Conservation (phyloP, 192 early-diverging fungal genomes). For the Rhizophagus clarus region DNA sequence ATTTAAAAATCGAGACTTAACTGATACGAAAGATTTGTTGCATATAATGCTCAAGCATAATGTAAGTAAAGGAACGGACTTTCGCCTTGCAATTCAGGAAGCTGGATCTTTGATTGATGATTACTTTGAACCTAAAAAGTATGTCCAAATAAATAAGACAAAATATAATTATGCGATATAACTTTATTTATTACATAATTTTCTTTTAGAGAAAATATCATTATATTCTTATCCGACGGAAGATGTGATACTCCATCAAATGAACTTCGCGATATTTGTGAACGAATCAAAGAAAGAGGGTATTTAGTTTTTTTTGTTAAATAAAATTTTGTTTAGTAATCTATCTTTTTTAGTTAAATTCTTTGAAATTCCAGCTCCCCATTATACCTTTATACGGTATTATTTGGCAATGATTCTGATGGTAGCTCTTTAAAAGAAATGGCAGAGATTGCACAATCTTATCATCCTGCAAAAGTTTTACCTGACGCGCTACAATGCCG, state of each 20-base stretch:
- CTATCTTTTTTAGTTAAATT: too few species aligned
- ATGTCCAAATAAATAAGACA: too few species aligned
- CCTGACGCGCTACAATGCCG: background rate
- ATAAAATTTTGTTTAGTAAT: too few species aligned
- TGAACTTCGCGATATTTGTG: slow-evolving; percentile 4
- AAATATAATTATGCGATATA: background rate
- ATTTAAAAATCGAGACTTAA: slow-evolving; percentile 18
- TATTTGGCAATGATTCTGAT: background rate
- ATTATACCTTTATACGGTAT: slow-evolving; percentile 24
- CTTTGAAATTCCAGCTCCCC: background rate
- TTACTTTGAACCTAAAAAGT: slow-evolving; percentile 6
- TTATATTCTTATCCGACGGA: slow-evolving; percentile 36
- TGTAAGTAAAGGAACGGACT: background rate
- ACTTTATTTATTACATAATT: too few species aligned
- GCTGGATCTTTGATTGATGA: background rate
- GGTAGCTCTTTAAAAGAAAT: slow-evolving; percentile 1
- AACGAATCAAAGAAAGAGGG: background rate
- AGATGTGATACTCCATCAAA: background rate
- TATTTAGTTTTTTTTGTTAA: background rate
- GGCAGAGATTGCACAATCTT: slow-evolving; percentile 6
- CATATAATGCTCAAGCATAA: background rate
- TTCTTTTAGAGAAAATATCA: slow-evolving; percentile 20
- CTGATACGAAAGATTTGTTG: background rate
- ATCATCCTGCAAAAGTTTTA: background rate
- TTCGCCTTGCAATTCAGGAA: slow-evolving; percentile 9